Conservation (phyloP, 2,329 filamentous ascomycete species). For the Orbilia quercus region DNA sequence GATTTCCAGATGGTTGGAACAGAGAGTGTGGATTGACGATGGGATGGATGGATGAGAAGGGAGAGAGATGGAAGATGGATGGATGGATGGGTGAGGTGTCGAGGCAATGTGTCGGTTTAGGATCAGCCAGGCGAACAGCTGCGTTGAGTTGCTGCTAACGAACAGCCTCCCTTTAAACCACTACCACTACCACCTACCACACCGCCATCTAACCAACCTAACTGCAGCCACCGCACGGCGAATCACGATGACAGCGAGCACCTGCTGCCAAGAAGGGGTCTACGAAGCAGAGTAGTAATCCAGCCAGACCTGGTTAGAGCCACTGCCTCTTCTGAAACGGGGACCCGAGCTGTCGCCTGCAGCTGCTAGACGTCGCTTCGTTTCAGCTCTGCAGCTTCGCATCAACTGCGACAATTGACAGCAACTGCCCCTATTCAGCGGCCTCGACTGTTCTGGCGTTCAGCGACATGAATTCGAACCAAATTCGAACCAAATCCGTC, state of each 20-base stretch:
- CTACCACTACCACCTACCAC: constrained; percentile 3
- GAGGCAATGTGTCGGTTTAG: constrained; percentile 1
- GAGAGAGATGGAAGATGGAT: constrained; percentile 4
- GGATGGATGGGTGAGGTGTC: constrained; percentile 23
- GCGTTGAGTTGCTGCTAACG: too few relatives aligned
- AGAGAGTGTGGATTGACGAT: constrained; percentile 8
- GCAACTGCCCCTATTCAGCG: not conserved
- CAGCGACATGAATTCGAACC: not conserved
- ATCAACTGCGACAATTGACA: constrained; percentile 30
- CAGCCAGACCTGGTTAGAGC: constrained; percentile 15
- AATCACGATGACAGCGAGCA: constrained; percentile 12
- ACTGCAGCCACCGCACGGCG: too few relatives aligned
- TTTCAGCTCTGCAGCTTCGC: constrained; percentile 37
- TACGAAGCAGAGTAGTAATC: constrained; percentile 2
- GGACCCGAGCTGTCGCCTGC: constrained; percentile 8
- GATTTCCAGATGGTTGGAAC: constrained; percentile 10
- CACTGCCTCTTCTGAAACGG: constrained; percentile 20
- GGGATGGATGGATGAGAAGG: too few relatives aligned
- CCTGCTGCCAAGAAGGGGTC: constrained; percentile 26
- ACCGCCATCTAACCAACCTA: not conserved
- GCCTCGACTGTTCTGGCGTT: not conserved
- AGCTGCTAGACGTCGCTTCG: constrained; percentile 24
- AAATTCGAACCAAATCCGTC: constrained; percentile 32
- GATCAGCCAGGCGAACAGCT: not conserved
- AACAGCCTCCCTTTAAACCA: not conserved